Evolutionary conservation across 2,329 filamentous ascomycete species (phyloP), one percentile per base, ranked within the genome.

Genomic region (Rutstroemia sp.): DNA sequence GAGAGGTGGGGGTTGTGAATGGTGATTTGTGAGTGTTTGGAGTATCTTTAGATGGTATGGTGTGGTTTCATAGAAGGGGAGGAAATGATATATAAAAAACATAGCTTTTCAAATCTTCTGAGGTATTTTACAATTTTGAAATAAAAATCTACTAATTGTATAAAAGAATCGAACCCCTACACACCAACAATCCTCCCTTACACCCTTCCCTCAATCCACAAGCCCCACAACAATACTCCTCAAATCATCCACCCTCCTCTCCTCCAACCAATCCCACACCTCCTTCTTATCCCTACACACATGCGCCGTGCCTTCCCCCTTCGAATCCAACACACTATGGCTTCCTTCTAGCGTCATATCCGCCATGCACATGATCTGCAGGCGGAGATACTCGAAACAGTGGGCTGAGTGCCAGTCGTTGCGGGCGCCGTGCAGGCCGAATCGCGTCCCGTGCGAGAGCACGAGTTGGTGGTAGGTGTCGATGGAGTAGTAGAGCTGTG

Each of bases 291-390:
- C 64, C 53, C 69, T 55, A 57, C 68, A 70, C 51, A 70, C 64
- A 59, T 69, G 68, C 12, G 68, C 62, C 48, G 69, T 67, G 5
- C 68, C 68, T 17, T 61, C 51, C 0, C 65, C 67, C 4, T 60
- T 65, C 8, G 64, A 60, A 56, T 65, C 66, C 3, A 65, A 39
- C n/a, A 58, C 57, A 12, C 58, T 62, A 39, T 63, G 47, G 4
- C 57, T 61, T 6, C 68, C 68, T 39, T 71, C 68, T 2, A 71
- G 55, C 1, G 69, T 70, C 69, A 71, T 71, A 58, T 71, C 69
- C 7, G 62, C 57, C 60, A 65, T 68, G 48, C 68, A 70, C 16
- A 71, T 30, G 19, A 70, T 68, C 48, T 65, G 65, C 54, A 66
- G 67, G 4, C 68, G 57, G 16, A 71, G 54, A 52, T 70, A 70